Percentiles rank a stretch among this genome's conserved stretches.
Evolutionary conservation across 352 stramenopile species (phyloP).

Genomic region (Globisporangium middletonii): DNA sequence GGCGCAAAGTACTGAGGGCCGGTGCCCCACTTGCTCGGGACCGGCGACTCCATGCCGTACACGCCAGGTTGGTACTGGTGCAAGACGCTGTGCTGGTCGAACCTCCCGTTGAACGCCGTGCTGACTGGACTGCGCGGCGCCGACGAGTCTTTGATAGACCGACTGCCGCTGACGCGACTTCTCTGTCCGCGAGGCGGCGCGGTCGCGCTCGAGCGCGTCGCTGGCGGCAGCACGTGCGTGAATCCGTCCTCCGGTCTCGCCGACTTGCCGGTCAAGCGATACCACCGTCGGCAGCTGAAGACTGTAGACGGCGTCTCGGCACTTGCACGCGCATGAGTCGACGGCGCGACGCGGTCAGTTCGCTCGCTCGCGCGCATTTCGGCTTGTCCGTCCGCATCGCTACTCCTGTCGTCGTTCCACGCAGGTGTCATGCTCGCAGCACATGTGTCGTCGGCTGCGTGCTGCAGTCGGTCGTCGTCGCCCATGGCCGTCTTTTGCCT

Average conservation of each 20-base stretch:
- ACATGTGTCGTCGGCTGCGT: not conserved
- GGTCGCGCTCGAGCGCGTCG: not conserved
- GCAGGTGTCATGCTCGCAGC: not conserved
- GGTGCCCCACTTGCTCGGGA: constrained; percentile 5
- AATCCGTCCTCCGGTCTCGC: constrained; percentile 2
- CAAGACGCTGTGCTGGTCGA: not conserved
- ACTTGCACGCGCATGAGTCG: not conserved
- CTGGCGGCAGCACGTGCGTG: constrained; percentile 1
- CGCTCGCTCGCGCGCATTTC: not conserved
- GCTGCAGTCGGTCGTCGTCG: not conserved
- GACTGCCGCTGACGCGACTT: not conserved
- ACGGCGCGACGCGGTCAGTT: not conserved
- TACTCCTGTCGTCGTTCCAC: not conserved
- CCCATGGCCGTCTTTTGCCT: too few relatives aligned
- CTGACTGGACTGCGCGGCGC: not conserved
- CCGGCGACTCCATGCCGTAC: not conserved
- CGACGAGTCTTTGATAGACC: not conserved
- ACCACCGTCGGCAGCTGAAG: constrained; percentile 18
- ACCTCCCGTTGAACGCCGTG: not conserved
- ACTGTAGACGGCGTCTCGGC: not conserved
- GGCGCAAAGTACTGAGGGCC: constrained; percentile 6
- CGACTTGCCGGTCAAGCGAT: constrained; percentile 14
- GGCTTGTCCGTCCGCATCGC: not conserved
- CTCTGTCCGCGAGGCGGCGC: not conserved
- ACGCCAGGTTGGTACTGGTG: not conserved